Conservation (phyloP, 495 filamentous ascomycete species). For the Xylaria nigripes region DNA sequence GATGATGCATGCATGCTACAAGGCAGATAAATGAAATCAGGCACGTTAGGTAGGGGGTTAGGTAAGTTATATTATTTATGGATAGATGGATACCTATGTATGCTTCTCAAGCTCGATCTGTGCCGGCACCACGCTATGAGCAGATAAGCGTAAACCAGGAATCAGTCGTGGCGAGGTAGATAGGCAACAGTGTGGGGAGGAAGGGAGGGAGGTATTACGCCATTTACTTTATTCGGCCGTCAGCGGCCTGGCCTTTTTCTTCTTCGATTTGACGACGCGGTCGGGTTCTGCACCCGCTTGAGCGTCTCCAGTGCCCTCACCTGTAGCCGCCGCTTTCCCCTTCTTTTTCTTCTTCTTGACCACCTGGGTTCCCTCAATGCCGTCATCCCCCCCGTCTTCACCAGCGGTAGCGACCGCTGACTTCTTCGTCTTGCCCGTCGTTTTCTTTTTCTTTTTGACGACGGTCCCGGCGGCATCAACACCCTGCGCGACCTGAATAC, state of each 20-base stretch:
- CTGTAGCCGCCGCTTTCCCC: conserved; percentile 30
- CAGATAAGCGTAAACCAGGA: background rate
- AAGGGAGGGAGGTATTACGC: background rate
- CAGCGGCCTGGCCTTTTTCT: conserved; percentile 40
- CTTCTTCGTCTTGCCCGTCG: conserved; percentile 36
- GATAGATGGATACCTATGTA: background rate
- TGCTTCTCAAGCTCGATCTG: background rate
- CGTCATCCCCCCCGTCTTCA: conserved; percentile 11
- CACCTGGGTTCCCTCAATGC: conserved; percentile 8
- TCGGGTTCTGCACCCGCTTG: conserved; percentile 8
- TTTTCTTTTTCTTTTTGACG: conserved; percentile 65
- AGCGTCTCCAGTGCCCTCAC: conserved; percentile 12
- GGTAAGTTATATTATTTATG: background rate
- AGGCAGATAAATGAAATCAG: no score
- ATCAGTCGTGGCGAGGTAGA: background rate
- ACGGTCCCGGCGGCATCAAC: conserved; percentile 62
- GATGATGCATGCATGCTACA: no score
- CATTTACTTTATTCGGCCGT: conserved; percentile 18
- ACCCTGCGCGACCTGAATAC: conserved; percentile 62
- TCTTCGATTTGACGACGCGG: conserved; percentile 16
- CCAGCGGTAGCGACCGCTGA: conserved; percentile 37
- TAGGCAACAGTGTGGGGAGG: background rate
- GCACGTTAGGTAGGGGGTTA: background rate
- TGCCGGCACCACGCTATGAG: background rate
- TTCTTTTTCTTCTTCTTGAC: conserved; percentile 41